Evolutionary conservation across 805 yeast genomes (phyloP).

Genomic region (Spathaspora girioi): DNA sequence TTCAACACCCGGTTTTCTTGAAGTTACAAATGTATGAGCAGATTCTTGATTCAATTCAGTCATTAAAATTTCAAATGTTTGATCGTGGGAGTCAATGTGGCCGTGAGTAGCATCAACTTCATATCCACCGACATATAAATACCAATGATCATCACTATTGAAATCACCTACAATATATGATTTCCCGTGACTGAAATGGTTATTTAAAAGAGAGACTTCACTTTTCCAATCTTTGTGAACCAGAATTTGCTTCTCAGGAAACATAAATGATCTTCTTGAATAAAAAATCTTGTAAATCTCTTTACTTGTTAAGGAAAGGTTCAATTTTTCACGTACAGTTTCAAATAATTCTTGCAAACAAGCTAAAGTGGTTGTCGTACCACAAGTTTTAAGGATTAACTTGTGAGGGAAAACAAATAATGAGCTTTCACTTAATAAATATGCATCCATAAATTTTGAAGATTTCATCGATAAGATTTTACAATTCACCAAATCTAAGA

Average conservation of each 20-base stretch:
- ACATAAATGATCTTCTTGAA: conserved; percentile 89
- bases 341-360: conserved; percentile 68
- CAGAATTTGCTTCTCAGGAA: conserved; percentile 77
- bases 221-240: conserved; percentile 83
- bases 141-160: conserved; percentile 84
- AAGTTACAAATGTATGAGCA: conserved; percentile 57
- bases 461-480: conserved; percentile 80
- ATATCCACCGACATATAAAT: conserved; percentile 65
- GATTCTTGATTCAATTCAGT: conserved; percentile 63
- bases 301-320: conserved; percentile 13
- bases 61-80: conserved; percentile 88
- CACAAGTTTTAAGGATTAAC: conserved; percentile 88
- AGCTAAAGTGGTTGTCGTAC: conserved; percentile 85
- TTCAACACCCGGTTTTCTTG: conserved; percentile 43
- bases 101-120: background rate
- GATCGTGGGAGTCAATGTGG: conserved; percentile 36
- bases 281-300: conserved; percentile 65
- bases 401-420: conserved; percentile 86
- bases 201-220: conserved; percentile 70
- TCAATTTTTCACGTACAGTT: conserved; percentile 20
- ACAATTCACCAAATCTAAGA: conserved; percentile 82
- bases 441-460: conserved; percentile 68
- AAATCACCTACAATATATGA: conserved; percentile 75
- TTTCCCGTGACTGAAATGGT: conserved; percentile 58
- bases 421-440: conserved; percentile 83